Base-by-base conservation (phyloP, 257 asterid genomes). In the Eucommia ulmoides region DNA sequence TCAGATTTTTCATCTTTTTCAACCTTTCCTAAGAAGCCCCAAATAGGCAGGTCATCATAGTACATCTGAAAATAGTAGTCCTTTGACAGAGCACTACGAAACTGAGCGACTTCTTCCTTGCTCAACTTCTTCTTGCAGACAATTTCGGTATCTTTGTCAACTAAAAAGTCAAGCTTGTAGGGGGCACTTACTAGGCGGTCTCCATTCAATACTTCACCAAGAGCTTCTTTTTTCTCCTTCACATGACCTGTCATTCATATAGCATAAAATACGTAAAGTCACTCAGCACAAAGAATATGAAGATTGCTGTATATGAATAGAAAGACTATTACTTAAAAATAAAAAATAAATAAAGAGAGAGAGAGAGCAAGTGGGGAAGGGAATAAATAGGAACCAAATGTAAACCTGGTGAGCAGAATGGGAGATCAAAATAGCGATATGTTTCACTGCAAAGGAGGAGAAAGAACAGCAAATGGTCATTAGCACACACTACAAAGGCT, bases 51-150 rank as follows among this genome's bases (percentile, higher is more conserved):
- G 29, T 69, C 75, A 54, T 69, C 75, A 51, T 69, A 69, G 45
- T 69, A 69, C 75, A 69, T 69, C 53, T 69, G 71, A 49, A 69
- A 69, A 56, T 69, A 69, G 61, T 69, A 69, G 42, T 69, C 71
- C 42, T 69, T 69, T 14, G 65, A 35, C 29, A 69, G 70, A 54
- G 75, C 75, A 53, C 7, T 50, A 51, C 75, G 71, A 41, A 69
- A 69, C 52, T 64, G 59, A 21, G 58, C 41, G 35, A 64, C 71
- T 38, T 64, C 64, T 54, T 69, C 64, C 54, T 60, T 59, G 4
- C 70, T 45, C 60, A 69, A 52, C 56, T 56, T 69, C 64, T 57
- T 58, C 45, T 62, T 61, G 61, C 77, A 70, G 50, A 65, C 77
- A 46, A 23, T 33, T 51, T 65, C 73, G 3, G 77, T 57, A 51